These are phyloP conservation scores for Dactylonectria estremocensis DNA, from an alignment of 2,329 filamentous ascomycete genomes.

Conservation along the genomic window DNA sequence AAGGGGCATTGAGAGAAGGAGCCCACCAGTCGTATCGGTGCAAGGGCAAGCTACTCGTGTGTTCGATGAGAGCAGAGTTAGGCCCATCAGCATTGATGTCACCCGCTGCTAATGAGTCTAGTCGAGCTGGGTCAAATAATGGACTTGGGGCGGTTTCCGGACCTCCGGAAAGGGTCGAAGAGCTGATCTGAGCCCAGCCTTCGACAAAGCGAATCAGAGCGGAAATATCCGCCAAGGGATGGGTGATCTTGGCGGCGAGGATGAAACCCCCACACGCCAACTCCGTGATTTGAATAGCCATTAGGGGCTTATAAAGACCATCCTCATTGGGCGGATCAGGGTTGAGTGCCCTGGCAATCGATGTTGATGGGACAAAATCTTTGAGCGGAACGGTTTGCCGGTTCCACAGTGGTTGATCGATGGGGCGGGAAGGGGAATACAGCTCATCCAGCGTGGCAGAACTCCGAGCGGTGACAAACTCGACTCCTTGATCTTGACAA, in stretches of 20 bases:
- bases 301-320: slow-evolving; percentile 9
- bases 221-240: slow-evolving; percentile 45
- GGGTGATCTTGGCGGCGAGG: slow-evolving; percentile 37
- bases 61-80: slow-evolving; percentile 22
- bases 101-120: slow-evolving; percentile 38
- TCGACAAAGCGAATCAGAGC: slow-evolving; percentile 40
- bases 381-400: slow-evolving; percentile 23
- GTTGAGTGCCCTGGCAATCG: slow-evolving; percentile 12
- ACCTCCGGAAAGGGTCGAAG: neutral
- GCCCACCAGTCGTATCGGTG: slow-evolving; percentile 48
- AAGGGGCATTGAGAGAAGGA: slow-evolving; percentile 26
- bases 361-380: slow-evolving; percentile 21
- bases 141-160: accelerated
- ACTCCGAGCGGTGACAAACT: slow-evolving; percentile 36
- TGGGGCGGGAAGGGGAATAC: slow-evolving; percentile 25
- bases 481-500: slow-evolving; percentile 36
- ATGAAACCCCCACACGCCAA: slow-evolving; percentile 43
- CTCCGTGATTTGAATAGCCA: slow-evolving; percentile 42
- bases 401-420: slow-evolving; percentile 30
- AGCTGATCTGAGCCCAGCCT: slow-evolving; percentile 40
- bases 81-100: slow-evolving; percentile 35
- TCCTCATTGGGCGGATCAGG: neutral
- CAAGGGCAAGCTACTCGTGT: slow-evolving; percentile 34
- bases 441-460: slow-evolving; percentile 24
- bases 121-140: slow-evolving; percentile 26